phyloP scores from a whole-genome alignment of 2,329 filamentous ascomycete species.

The Gremmenia infestans region DNA sequence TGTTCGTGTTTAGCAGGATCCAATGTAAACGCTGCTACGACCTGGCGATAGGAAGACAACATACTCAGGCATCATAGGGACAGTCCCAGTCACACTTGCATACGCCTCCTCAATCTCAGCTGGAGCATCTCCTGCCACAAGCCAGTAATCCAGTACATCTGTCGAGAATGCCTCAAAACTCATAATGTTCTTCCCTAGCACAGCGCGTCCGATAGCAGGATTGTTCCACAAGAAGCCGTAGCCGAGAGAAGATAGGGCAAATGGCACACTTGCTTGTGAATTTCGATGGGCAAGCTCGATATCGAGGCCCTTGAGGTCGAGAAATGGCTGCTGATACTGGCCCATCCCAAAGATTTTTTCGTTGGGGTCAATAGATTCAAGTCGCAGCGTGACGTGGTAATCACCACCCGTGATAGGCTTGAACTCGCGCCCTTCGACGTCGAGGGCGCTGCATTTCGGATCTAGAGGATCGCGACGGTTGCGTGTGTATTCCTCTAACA shows the following conservation, averaged over 20 bases:
- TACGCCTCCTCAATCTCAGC: conserved; percentile 53
- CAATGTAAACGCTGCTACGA: too few relatives aligned
- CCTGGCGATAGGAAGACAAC: too few relatives aligned
- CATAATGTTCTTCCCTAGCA: conserved; percentile 57
- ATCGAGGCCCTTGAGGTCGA: conserved; percentile 59
- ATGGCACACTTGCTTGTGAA: conserved; percentile 61
- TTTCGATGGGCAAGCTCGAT: conserved; percentile 62
- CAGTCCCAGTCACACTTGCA: conserved; percentile 50
- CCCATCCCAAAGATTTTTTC: conserved; percentile 67
- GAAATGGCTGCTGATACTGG: conserved; percentile 59
- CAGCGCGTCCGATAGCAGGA: conserved; percentile 54
- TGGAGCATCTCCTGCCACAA: conserved; percentile 53
- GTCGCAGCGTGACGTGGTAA: conserved; percentile 53
- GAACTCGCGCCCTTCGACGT: conserved; percentile 47
- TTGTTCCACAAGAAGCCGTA: conserved; percentile 67
- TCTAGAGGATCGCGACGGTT: conserved; percentile 43
- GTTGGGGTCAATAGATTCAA: conserved; percentile 48
- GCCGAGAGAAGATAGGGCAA: conserved; percentile 52
- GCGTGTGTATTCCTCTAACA: conserved; percentile 48
- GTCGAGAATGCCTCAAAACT: conserved; percentile 58
- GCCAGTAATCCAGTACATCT: conserved; percentile 56
- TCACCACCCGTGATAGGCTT: conserved; percentile 42
- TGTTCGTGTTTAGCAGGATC: too few relatives aligned
- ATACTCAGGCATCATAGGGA: conserved; percentile 63
- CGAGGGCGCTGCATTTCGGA: conserved; percentile 46